Evolutionary conservation across 1,284 basidiomycete genomes (phyloP), one percentile per base, ranked within the genome.

Genomic region (Pseudozyma thailandica): DNA sequence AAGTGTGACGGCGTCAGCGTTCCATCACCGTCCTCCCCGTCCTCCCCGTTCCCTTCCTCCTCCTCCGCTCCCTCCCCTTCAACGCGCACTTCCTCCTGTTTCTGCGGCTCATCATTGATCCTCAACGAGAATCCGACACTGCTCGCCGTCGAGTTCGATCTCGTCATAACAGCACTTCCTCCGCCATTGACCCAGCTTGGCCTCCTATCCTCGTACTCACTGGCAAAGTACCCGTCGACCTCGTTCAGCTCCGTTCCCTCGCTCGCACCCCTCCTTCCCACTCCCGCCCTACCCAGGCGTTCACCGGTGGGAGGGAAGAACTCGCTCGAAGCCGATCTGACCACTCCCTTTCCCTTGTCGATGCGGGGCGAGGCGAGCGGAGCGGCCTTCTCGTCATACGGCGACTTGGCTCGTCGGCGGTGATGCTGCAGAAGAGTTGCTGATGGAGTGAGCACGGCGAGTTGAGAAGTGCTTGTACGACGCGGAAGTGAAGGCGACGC

Each of bases 341-440:
- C 53, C 8, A 72, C 70, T 6, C 64, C 70, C 25, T 72, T 72
- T 20, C 70, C 70, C 51, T 72, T 72, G 53, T 72, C 64, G 23
- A 61, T 41, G 39, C 60, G 51, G 15, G 70, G 70, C 31, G 70
- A 72, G 3, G 70, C 59, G 8, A 72, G 53, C 3, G 64, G 70
- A 1, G 70, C 70, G 21, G 70, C 70, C 25, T 72, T 72, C 37
- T 57, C 70, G 53, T 72, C 70, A 42, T 72, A 72, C 18, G 70
- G 60, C 41, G 60, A 63, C 18, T 60, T 63, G 28, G 70, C 64
- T 7, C 70, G 43, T 0, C 68, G 52, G 18, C 48, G 56, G n/a
- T 50, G 49, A 18, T 33, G 38, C 41, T 58, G 59, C 25, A 68
- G 35, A 13, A 55, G 52, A 38, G 60, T 46, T 8, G 59, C 25